Evolutionary conservation across 768 basidiomycete genomes (phyloP), one percentile per base, ranked within the genome.

Genomic region (Phaffia australis): DNA sequence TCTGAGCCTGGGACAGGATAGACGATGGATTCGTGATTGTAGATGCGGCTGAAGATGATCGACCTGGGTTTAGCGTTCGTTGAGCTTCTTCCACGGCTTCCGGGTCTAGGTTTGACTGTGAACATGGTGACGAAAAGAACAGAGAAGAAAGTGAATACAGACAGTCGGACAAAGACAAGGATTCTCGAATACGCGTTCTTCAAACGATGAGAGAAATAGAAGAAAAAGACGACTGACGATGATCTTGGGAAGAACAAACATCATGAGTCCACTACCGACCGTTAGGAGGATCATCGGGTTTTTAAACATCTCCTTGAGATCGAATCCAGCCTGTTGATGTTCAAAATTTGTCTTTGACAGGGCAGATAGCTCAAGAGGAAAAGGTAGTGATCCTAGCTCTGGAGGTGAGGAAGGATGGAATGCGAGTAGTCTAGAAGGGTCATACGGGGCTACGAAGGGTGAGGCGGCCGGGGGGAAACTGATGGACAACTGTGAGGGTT

Each of bases 341-440:
- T 48, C 49, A 27, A 48, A 49, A 48, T 61, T 51, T 29, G 52
- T 29, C 7, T 51, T 61, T 29, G 27, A 48, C 8, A 48, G 16
- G 16, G 60, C 49, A 1, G 35, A 27, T 30, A 61, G 60, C 48
- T 61, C 47, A 15, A 61, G 46, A 29, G 60, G 60, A 51, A 47
- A 61, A 29, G 60, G 60, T 21, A 61, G 60, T 1, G 60, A 61
- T 15, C 60, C 60, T 21, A 61, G 23, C 9, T 48, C 49, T 16
- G 60, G 60, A 27, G 60, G 60, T 3, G 60, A 61, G 47, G 52
- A 51, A 25, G 60, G 18, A 23, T 61, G 49, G 49, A 61, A 61
- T 5, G 60, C 49, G 48, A 61, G 60, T 48, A 49, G 49, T 14
- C 49, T 30, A n/a, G 60, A 49, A 21, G 60, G 49, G 15, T 19